Evolutionary conservation across 2,329 filamentous ascomycete genomes (phyloP).

Genomic region (Hypoxylon sp.): DNA sequence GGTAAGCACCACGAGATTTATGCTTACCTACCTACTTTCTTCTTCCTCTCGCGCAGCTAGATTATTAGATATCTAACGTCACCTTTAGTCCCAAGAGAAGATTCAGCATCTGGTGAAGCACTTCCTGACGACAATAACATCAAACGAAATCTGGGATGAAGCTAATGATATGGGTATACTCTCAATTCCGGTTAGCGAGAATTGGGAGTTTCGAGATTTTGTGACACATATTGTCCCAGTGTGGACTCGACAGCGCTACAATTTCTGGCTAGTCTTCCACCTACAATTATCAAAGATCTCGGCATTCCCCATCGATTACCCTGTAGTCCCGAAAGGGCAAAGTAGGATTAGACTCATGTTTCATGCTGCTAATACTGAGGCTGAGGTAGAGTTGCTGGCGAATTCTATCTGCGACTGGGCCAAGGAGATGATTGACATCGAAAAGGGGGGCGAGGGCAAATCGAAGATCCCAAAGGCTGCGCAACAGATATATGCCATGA

Average conservation of each 20-base stretch:
- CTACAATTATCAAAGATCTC: constrained; percentile 44
- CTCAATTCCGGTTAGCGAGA: constrained; percentile 50
- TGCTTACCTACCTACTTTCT: background rate
- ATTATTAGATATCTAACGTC: constrained; percentile 7
- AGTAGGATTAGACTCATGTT: constrained; percentile 59
- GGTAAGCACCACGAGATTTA: constrained; percentile 14
- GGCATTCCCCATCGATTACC: constrained; percentile 56
- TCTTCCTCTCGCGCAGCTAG: background rate
- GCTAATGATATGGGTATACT: constrained; percentile 52
- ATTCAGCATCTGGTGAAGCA: constrained; percentile 50
- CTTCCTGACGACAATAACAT: constrained; percentile 51
- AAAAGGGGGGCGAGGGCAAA: constrained; percentile 34
- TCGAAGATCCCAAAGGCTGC: constrained; percentile 40
- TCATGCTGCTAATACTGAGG: constrained; percentile 59
- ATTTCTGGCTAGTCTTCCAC: constrained; percentile 49
- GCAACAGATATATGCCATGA: constrained; percentile 44
- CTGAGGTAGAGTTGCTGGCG: constrained; percentile 56
- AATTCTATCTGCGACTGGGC: constrained; percentile 53
- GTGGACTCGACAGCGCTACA: constrained; percentile 48
- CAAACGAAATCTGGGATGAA: constrained; percentile 48
- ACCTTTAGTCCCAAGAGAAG: constrained; percentile 37
- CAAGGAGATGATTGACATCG: constrained; percentile 53
- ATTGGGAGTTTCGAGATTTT: constrained; percentile 47
- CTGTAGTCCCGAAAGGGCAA: constrained; percentile 59
- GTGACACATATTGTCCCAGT: constrained; percentile 54